Evolutionary conservation across 2,329 filamentous ascomycete species (phyloP).

Genomic region (Beauveria varroae): DNA sequence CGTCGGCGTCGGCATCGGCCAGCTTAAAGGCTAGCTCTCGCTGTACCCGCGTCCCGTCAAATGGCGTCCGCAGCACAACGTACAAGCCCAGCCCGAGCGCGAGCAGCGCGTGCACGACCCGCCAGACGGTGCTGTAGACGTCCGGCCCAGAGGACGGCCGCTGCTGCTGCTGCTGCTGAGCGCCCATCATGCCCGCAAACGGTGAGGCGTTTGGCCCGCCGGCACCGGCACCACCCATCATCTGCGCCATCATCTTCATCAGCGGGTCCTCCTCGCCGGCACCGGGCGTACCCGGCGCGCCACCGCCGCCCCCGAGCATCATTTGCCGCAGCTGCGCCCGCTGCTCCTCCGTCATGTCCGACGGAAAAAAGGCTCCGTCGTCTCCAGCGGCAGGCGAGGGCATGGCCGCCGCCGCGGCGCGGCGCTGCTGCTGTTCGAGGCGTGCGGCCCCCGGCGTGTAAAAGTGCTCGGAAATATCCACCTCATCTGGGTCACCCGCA

Average conservation of each 20-base stretch:
- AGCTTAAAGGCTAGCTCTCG: slow-evolving; percentile 36
- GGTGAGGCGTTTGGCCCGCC: slow-evolving; percentile 20
- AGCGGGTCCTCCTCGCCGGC: slow-evolving; percentile 15
- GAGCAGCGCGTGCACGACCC: slow-evolving; percentile 65
- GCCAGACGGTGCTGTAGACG: slow-evolving; percentile 52
- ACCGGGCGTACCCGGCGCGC: slow-evolving; percentile 31
- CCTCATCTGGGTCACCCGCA: slow-evolving; percentile 62
- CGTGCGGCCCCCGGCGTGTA: slow-evolving; percentile 45
- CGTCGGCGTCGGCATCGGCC: slow-evolving; percentile 10
- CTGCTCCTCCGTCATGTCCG: slow-evolving; percentile 45
- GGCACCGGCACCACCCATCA: slow-evolving; percentile 44
- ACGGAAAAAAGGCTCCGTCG: slow-evolving; percentile 20
- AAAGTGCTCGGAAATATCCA: slow-evolving; percentile 71
- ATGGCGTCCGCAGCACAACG: slow-evolving; percentile 59
- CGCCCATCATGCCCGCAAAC: slow-evolving; percentile 36
- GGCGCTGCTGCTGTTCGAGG: slow-evolving; percentile 1
- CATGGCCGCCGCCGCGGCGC: slow-evolving; percentile 16
- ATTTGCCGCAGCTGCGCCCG: slow-evolving; percentile 56
- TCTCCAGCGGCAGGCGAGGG: slow-evolving; percentile 15
- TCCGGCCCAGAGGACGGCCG: slow-evolving; percentile 24
- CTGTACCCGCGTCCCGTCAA: slow-evolving; percentile 57
- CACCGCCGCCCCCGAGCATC: slow-evolving; percentile 42
- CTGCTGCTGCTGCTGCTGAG: slow-evolving; percentile 28
- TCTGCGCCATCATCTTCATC: slow-evolving; percentile 67
- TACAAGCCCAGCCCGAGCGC: slow-evolving; percentile 64